phyloP scores from a whole-genome alignment of 345 rosid species.

The Eucalyptus guilfoylei region DNA sequence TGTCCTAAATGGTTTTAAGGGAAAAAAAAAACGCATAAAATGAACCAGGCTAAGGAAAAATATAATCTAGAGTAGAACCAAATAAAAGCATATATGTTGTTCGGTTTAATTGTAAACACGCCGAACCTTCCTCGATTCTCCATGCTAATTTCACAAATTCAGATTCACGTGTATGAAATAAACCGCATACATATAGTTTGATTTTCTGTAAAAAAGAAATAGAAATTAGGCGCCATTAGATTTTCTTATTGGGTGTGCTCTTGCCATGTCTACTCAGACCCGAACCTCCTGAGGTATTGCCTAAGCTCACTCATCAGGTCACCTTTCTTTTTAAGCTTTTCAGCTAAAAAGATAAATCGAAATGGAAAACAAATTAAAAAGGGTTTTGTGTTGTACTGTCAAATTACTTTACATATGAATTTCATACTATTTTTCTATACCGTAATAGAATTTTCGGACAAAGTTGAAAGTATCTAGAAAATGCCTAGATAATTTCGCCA shows the following conservation, averaged over 20 bases:
- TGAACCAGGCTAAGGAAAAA: not conserved
- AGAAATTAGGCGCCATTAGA: not conserved
- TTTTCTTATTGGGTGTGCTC: not conserved
- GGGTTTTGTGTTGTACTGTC: not conserved
- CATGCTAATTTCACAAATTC: not conserved
- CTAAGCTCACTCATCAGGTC: not conserved
- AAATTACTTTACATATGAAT: not conserved
- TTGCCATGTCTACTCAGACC: not conserved
- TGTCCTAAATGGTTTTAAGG: not conserved
- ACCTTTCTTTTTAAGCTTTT: not conserved
- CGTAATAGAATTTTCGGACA: accelerated
- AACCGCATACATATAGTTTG: not conserved
- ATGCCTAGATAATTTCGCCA: not conserved
- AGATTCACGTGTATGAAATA: not conserved
- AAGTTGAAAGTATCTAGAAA: not conserved
- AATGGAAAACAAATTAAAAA: not conserved
- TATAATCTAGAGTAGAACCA: not conserved
- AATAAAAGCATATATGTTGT: not conserved
- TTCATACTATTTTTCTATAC: not conserved
- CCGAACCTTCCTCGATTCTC: not conserved
- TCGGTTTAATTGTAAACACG: not conserved
- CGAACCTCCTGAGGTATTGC: not conserved
- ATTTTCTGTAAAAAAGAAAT: no score
- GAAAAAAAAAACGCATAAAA: no score
- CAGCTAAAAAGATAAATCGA: not conserved